Evolutionary conservation across 306 rosid genomes (phyloP).

Genomic region (Prunus davidiana): DNA sequence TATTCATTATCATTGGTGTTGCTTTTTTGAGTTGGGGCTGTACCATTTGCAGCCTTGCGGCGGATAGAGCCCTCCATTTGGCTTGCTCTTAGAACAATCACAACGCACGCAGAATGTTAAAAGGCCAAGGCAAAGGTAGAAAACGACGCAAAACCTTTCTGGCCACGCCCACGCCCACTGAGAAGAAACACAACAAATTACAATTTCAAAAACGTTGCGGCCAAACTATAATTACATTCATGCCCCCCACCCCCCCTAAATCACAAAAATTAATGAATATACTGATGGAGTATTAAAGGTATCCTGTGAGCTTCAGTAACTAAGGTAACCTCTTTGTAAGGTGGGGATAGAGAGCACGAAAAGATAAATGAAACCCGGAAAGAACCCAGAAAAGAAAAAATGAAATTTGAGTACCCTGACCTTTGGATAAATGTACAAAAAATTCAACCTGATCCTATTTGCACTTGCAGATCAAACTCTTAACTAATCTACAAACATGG

Average conservation of each 20-base stretch:
- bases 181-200: background rate
- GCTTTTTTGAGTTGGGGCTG: too few species aligned
- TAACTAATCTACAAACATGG: conserved; percentile 24
- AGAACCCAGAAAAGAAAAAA: background rate
- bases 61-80: too few species aligned
- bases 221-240: background rate
- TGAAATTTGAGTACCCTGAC: conserved; percentile 15
- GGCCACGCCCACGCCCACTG: background rate
- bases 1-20: too few species aligned
- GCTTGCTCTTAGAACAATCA: too few species aligned
- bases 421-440: conserved; percentile 12
- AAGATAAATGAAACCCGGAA: background rate
- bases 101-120: background rate
- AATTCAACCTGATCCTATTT: conserved; percentile 25
- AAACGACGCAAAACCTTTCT: background rate
- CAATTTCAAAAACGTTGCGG: background rate
- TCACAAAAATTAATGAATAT: conserved; percentile 10
- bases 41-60: too few species aligned
- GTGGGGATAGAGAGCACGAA: background rate
- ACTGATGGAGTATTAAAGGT: background rate
- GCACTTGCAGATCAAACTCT: conserved; percentile 13
- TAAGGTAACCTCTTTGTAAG: background rate
- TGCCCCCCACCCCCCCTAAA: background rate
- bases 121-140: background rate
- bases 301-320: background rate